These are phyloP conservation scores for Saussurea involucrata DNA, from an alignment of 129 eudicot genomes.

Conservation along the genomic window DNA sequence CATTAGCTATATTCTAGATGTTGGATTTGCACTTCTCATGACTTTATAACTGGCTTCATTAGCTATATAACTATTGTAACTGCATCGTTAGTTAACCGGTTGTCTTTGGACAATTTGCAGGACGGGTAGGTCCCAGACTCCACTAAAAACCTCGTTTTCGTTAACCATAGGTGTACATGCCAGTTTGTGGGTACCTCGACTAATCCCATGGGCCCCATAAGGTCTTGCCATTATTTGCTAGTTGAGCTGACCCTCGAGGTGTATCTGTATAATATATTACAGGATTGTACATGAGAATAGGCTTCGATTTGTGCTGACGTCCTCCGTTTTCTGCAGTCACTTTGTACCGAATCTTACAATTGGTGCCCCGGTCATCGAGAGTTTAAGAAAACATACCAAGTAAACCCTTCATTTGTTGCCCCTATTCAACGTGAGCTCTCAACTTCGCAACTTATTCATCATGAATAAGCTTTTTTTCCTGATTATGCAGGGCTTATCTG, in stretches of 20 bases:
- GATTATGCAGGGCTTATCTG: conserved; percentile 63
- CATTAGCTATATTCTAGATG: too few relatives aligned
- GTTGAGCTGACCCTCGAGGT: not conserved
- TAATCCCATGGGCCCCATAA: not conserved
- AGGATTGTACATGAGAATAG: not conserved
- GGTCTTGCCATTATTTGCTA: not conserved
- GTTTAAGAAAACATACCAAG: conserved; percentile 85
- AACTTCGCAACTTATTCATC: not conserved
- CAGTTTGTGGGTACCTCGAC: not conserved
- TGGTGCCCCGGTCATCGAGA: conserved; percentile 90
- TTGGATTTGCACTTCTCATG: too few relatives aligned
- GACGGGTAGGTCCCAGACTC: conserved; percentile 71
- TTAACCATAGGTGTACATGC: not conserved
- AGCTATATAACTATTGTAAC: not conserved
- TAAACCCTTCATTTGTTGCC: conserved; percentile 23
- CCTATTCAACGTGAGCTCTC: conserved; percentile 1
- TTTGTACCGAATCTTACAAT: conserved; percentile 96
- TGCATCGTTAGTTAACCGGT: not conserved
- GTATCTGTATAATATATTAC: not conserved
- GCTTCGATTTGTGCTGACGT: not conserved
- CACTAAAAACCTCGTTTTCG: conserved; percentile 8
- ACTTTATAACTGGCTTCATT: too few relatives aligned
- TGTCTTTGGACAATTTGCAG: conserved; percentile 44
- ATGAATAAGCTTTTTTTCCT: not conserved
- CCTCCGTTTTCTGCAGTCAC: conserved; percentile 55